Evolutionary conservation across 1,139 yeast species (phyloP), one percentile per base, ranked within the genome.

Genomic region (Yamadazyma membranifaciens): DNA sequence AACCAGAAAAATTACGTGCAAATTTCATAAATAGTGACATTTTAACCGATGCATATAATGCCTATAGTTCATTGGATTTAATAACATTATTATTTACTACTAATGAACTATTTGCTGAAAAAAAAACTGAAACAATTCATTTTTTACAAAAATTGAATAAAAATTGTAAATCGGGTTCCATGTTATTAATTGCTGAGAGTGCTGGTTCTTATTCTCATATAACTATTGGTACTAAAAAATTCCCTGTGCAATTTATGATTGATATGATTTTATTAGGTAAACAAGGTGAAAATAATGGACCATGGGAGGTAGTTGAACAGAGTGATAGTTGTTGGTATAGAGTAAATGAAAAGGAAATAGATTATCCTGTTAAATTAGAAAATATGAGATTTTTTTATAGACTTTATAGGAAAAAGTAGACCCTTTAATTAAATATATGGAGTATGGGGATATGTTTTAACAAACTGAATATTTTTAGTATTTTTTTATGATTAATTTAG

Each of bases 141-240:
- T 73, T 86, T 41, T 67, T 88, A 41, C 83, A 81, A 43, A 58
- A 56, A 28, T 64, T 74, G 48, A 82, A 69, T 46, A 47, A 51
- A 17, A 51, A 55, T 42, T 87, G 87, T 57, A 57, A 57, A 32
- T 45, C 60, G 1, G 94, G 89, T 0, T 62, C 87, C 13, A 61
- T 76, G 28, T 62, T 88, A 30, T 67, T 88, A 36, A 79, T 88
- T 31, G 80, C 87, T 1, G 96, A 88, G 55, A 83, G 94, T 63
- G 96, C 96, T 0, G 96, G 96, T 0, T 85, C 95, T 3, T 88
- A 83, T 59, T 86, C 95, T 1, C 83, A 87, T 54, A 84, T 88
- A 34, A 75, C 80, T 1, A 73, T 88, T 29, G 96, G 96, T 1
- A 62, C 78, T 24, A 86, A 82, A 55, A 76, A 69, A 48, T 88